Conservation (phyloP, 225 moss, liverwort and hornwort genomes). For the Takakia lepidozioides region DNA sequence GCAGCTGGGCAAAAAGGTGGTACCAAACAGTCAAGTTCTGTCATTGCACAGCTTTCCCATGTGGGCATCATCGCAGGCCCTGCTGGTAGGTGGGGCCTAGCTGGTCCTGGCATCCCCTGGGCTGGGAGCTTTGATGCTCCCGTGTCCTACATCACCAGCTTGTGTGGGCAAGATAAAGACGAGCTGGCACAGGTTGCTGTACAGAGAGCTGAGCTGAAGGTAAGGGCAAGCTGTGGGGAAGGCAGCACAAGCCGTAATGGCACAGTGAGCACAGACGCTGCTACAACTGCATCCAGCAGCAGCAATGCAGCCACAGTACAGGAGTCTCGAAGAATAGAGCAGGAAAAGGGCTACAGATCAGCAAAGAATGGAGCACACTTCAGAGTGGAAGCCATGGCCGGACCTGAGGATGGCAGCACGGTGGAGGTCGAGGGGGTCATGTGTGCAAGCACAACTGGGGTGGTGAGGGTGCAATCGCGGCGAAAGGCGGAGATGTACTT, state of each 20-base stretch:
- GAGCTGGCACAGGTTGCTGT: conserved; percentile 4
- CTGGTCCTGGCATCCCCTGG: conserved; percentile 33
- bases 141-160: not conserved
- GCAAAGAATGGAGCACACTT: conserved; percentile 31
- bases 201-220: conserved; percentile 2
- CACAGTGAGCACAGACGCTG: not conserved
- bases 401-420: conserved; percentile 12
- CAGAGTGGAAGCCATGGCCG: conserved; percentile 18
- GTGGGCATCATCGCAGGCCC: conserved; percentile 60
- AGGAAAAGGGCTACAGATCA: conserved; percentile 1
- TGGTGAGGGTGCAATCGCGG: conserved; percentile 83
- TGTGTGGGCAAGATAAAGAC: too few species aligned
- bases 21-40: conserved; percentile 11
- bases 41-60: conserved; percentile 19
- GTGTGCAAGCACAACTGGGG: conserved; percentile 94
- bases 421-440: conserved; percentile 61
- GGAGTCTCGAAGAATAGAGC: conserved; percentile 7
- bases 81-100: conserved; percentile 56
- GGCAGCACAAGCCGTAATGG: conserved; percentile 1
- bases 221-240: not conserved
- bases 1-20: conserved; percentile 31
- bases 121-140: conserved; percentile 6
- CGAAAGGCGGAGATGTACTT: conserved; percentile 97
- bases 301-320: too few species aligned
- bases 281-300: conserved; percentile 15